Evolutionary conservation across 2,329 filamentous ascomycete genomes (phyloP).

Genomic region (Fusarium buxicola): DNA sequence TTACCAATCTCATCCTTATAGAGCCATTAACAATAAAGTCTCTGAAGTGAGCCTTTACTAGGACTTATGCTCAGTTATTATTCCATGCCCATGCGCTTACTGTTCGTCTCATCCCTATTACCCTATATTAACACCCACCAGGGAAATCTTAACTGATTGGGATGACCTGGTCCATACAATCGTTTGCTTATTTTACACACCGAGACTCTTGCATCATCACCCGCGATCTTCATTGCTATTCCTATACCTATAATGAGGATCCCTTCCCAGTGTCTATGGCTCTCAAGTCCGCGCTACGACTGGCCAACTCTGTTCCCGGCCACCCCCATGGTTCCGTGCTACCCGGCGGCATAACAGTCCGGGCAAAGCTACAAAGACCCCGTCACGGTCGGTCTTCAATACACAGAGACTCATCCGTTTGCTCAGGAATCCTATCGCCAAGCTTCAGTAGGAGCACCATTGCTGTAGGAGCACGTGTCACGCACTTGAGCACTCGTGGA

Average conservation of each 20-base stretch:
- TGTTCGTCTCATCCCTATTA: not conserved
- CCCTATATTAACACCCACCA: not conserved
- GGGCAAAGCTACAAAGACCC: not conserved
- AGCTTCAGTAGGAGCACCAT: too few species aligned
- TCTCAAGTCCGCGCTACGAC: not conserved
- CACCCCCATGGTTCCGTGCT: not conserved
- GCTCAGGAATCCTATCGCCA: not conserved
- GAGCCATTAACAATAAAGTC: too few species aligned
- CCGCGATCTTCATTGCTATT: too few species aligned
- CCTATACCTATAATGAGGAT: too few species aligned
- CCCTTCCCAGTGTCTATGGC: not conserved
- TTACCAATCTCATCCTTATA: too few species aligned
- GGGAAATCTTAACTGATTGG: too few species aligned
- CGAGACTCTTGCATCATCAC: not conserved
- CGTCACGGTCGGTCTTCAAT: not conserved
- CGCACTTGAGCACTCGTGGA: not conserved
- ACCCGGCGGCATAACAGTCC: not conserved
- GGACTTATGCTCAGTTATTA: too few species aligned
- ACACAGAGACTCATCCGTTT: not conserved
- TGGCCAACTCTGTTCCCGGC: not conserved
- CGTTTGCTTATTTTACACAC: not conserved
- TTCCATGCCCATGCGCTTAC: too few species aligned
- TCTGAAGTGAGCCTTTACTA: too few species aligned
- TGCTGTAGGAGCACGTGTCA: not conserved
- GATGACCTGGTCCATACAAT: too few species aligned